Conservation (phyloP, 2,329 filamentous ascomycete genomes). For the Neurospora crassa region DNA sequence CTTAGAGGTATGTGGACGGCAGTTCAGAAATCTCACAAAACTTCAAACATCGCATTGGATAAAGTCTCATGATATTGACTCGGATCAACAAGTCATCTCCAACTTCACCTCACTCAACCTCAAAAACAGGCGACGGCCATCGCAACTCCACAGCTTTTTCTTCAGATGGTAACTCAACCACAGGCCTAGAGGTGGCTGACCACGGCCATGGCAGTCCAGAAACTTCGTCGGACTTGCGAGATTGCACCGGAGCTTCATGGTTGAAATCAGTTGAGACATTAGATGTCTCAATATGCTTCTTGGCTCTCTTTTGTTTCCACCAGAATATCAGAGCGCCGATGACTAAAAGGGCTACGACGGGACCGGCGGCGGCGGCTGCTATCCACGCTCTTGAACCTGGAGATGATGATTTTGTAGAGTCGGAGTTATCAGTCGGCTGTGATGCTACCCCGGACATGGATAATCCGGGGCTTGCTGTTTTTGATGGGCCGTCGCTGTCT, state of each 20-base stretch:
- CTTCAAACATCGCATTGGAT: no score
- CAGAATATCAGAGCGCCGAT: not conserved
- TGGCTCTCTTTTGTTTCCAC: not conserved
- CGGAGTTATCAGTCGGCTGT: not conserved
- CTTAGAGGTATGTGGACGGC: no score
- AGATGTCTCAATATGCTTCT: not conserved
- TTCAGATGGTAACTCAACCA: not conserved
- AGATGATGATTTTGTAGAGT: not conserved
- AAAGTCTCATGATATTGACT: no score
- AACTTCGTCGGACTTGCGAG: not conserved
- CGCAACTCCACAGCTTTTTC: no score
- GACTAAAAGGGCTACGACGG: fast-evolving
- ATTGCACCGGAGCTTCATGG: not conserved
- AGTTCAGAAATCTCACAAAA: no score
- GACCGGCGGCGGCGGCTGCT: not conserved
- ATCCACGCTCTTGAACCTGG: not conserved
- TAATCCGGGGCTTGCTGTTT: no score
- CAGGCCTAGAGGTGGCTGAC: not conserved
- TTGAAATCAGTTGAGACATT: not conserved
- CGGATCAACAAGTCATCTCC: no score
- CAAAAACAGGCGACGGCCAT: not conserved
- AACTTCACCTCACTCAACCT: not conserved
- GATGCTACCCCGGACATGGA: no score
- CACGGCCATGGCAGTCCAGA: not conserved
- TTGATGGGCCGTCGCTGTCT: no score